Percentiles rank a stretch among this genome's conserved stretches.
These are phyloP conservation scores for Oropetium thomaeum DNA, from an alignment of 176 grass and related monocot genomes.

Conservation along the genomic window DNA sequence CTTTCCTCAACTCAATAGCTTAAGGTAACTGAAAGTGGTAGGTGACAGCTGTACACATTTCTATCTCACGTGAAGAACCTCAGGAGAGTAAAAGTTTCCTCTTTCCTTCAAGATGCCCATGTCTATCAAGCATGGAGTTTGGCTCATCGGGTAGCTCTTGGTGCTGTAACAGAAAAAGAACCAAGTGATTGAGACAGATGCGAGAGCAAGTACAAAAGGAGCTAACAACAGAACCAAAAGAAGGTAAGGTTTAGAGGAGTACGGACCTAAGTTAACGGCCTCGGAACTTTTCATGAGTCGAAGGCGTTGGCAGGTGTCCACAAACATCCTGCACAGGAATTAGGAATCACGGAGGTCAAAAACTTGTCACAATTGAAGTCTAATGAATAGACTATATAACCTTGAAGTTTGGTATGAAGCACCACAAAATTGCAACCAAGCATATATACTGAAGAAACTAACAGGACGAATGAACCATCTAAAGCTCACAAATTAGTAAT, in stretches of 20 bases:
- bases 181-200: background rate
- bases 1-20: constrained; percentile 35
- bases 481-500: background rate
- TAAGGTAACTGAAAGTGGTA: constrained; percentile 21
- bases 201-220: background rate
- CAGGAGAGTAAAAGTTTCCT: constrained; percentile 29
- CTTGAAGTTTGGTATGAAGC: background rate
- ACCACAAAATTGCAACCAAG: background rate
- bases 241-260: background rate
- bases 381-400: background rate
- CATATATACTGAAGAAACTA: background rate
- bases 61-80: constrained; percentile 47
- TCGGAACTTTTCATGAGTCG: constrained; percentile 88
- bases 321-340: constrained; percentile 60
- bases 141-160: constrained; percentile 52
- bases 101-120: constrained; percentile 29
- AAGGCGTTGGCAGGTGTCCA: constrained; percentile 73
- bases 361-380: background rate
- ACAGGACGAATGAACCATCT: background rate
- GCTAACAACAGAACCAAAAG: background rate
- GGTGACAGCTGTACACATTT: constrained; percentile 59
- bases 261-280: constrained; percentile 69
- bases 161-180: constrained; percentile 52
- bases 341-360: background rate
- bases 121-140: background rate